Evolutionary conservation across 1,284 basidiomycete genomes (phyloP).

Genomic region (Athelia sp.): DNA sequence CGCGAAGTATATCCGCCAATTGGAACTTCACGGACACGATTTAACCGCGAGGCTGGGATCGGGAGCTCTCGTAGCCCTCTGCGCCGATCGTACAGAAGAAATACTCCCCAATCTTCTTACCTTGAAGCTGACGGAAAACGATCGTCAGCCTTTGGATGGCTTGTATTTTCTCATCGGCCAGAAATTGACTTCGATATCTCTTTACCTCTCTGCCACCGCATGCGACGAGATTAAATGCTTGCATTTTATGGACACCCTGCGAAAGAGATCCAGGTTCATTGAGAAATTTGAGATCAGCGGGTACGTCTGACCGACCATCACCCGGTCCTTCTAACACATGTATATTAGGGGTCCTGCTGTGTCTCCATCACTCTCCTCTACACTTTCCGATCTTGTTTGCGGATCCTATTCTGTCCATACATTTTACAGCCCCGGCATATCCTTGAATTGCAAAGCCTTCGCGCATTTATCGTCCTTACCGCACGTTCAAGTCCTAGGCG

Average conservation of each 20-base stretch:
- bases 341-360: background rate
- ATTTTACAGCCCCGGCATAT: background rate
- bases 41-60: background rate
- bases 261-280: background rate
- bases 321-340: too few species aligned
- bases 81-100: background rate
- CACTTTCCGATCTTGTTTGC: background rate
- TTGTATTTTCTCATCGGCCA: background rate
- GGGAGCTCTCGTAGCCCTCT: background rate
- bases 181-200: background rate
- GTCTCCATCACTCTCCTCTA: background rate
- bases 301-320: too few species aligned
- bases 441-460: background rate
- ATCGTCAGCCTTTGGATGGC: background rate
- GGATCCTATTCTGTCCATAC: background rate
- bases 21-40: background rate
- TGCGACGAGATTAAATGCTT: background rate
- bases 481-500: background rate
- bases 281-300: background rate
- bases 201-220: background rate
- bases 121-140: background rate
- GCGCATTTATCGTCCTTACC: background rate
- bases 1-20: background rate
- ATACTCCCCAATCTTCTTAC: background rate
- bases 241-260: background rate